Evolutionary conservation across 371 early-diverging fungal species (phyloP).

Genomic region (Sporodiniella umbellata): DNA sequence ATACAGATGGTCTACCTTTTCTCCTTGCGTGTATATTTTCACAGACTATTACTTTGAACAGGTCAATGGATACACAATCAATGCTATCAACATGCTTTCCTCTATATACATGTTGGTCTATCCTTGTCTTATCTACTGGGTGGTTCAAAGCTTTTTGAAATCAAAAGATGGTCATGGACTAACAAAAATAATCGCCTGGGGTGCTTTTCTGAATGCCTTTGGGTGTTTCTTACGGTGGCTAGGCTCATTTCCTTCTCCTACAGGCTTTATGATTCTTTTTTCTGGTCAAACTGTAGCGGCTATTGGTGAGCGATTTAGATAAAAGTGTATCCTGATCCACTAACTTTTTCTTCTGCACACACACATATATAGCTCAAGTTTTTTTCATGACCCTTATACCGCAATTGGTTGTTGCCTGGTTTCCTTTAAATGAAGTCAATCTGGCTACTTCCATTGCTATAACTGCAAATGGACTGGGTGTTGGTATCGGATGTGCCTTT

Average conservation of each 20-base stretch:
- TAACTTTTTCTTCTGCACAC: not conserved
- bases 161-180: conserved; percentile 32
- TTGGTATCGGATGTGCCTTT: conserved; percentile 48
- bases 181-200: conserved; percentile 37
- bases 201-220: conserved; percentile 38
- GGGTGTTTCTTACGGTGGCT: conserved; percentile 40
- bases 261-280: conserved; percentile 31
- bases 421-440: conserved; percentile 43
- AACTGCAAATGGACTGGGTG: conserved; percentile 49
- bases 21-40: conserved; percentile 51
- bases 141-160: conserved; percentile 43
- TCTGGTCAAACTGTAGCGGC: conserved; percentile 49
- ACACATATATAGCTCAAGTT: conserved; percentile 33
- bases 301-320: conserved; percentile 19
- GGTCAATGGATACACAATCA: conserved; percentile 20
- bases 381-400: conserved; percentile 52
- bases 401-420: conserved; percentile 50
- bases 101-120: conserved; percentile 48
- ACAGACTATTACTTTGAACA: conserved; percentile 38
- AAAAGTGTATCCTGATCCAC: not conserved
- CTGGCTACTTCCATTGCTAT: conserved; percentile 46
- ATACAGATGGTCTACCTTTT: conserved; percentile 50
- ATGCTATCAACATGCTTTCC: conserved; percentile 47
- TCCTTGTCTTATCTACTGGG: conserved; percentile 40
- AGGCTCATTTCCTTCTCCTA: conserved; percentile 36